phyloP scores from a whole-genome alignment of 768 basidiomycete species.

The Phanerodontia chrysosporium region DNA sequence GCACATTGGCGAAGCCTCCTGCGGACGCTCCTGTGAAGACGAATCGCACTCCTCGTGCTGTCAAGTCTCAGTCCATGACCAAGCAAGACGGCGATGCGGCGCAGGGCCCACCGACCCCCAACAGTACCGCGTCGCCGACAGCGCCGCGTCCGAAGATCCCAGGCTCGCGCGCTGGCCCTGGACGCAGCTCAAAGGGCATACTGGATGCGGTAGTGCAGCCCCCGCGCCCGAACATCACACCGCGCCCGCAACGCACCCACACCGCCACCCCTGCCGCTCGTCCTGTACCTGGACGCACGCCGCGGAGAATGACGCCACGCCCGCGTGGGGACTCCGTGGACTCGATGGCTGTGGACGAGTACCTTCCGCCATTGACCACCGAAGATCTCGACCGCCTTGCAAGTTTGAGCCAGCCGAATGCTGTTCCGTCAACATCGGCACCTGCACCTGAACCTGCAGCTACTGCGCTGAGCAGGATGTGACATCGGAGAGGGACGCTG shows the following conservation, averaged over 20 bases:
- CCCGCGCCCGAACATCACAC: not conserved
- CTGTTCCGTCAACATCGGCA: not conserved
- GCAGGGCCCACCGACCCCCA: not conserved
- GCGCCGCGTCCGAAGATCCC: not conserved
- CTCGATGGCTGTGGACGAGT: conserved; percentile 1
- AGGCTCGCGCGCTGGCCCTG: not conserved
- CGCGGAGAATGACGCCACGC: not conserved
- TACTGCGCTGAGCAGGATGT: conserved; percentile 53
- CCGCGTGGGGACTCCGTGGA: not conserved
- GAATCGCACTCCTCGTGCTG: not conserved
- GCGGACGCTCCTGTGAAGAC: too few species aligned
- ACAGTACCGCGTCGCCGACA: not conserved
- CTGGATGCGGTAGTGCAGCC: not conserved
- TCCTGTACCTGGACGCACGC: not conserved
- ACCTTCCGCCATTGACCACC: not conserved
- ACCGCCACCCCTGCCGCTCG: too few species aligned
- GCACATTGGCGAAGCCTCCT: too few species aligned
- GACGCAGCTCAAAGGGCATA: not conserved
- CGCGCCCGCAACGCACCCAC: too few species aligned
- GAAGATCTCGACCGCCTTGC: conserved; percentile 2
- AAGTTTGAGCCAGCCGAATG: not conserved
- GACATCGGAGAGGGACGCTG: conserved; percentile 20
- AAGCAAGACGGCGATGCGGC: not conserved
- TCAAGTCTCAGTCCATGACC: not conserved
- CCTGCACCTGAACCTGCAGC: not conserved